phyloP scores from a whole-genome alignment of 1,284 basidiomycete species.

The Vanrija sp. region DNA sequence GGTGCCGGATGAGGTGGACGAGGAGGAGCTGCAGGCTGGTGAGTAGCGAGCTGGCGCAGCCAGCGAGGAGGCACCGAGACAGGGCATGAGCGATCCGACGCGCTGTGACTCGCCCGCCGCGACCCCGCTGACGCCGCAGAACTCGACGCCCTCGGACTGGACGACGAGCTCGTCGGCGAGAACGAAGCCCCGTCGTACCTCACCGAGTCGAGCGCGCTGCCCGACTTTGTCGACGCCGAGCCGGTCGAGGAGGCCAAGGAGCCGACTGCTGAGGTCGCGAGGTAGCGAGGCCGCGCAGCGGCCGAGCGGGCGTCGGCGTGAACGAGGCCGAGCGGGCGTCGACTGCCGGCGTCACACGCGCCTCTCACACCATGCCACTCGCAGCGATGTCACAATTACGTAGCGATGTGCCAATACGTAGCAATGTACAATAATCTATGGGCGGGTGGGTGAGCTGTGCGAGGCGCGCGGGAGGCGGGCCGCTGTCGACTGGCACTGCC shows the following conservation, averaged over 20 bases:
- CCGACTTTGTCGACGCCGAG: conserved; percentile 83
- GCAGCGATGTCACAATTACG: too few species aligned
- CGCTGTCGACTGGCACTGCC: too few species aligned
- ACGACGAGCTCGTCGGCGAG: conserved; percentile 67
- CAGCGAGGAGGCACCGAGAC: too few species aligned
- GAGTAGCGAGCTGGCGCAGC: conserved; percentile 29
- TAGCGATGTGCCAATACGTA: too few species aligned
- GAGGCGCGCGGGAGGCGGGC: too few species aligned
- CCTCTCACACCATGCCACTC: too few species aligned
- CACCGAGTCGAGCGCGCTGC: conserved; percentile 73
- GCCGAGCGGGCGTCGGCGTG: too few species aligned
- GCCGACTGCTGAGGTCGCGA: conserved; percentile 27
- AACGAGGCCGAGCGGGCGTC: too few species aligned
- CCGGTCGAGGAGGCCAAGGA: conserved; percentile 52
- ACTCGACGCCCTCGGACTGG: conserved; percentile 71
- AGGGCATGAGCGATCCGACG: too few species aligned
- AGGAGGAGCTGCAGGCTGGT: conserved; percentile 96
- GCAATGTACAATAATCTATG: too few species aligned
- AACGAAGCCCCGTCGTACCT: conserved; percentile 84
- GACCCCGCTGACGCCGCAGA: conserved; percentile 55
- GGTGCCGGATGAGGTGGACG: conserved; percentile 96
- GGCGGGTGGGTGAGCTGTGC: too few species aligned
- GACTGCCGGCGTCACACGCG: too few species aligned
- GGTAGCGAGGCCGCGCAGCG: conserved; percentile 4
- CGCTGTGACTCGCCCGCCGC: neutral